These are phyloP conservation scores for Pleurozium schreberi DNA, from an alignment of 225 moss, liverwort and hornwort genomes.

Conservation along the genomic window DNA sequence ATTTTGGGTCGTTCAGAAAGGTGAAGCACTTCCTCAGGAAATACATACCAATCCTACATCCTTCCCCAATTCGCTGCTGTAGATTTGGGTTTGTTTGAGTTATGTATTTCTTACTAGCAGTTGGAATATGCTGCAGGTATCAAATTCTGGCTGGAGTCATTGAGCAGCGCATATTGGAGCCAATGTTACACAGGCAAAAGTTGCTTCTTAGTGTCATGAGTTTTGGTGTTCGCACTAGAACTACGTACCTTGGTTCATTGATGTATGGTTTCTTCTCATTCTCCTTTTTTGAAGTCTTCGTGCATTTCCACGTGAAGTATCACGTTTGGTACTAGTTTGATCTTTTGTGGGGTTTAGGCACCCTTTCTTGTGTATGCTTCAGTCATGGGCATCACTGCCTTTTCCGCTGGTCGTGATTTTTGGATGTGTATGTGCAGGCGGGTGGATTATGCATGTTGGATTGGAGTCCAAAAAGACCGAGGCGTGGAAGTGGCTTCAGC, in stretches of 20 bases:
- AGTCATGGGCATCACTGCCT: no score
- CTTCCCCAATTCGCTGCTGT: neutral
- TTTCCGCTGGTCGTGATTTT: neutral
- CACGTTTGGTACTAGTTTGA: neutral
- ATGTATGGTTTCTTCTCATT: conserved; percentile 30
- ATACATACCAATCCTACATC: neutral
- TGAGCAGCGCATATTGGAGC: conserved; percentile 96
- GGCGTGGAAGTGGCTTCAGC: conserved; percentile 5
- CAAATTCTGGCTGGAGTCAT: conserved; percentile 90
- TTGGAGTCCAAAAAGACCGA: conserved; percentile 75
- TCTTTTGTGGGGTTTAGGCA: neutral
- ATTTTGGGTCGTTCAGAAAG: neutral
- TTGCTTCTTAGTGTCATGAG: conserved; percentile 60
- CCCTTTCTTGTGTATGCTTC: neutral
- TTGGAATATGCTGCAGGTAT: conserved; percentile 53
- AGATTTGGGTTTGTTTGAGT: neutral
- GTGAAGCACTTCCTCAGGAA: neutral
- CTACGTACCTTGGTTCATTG: conserved; percentile 87
- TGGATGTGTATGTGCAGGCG: conserved; percentile 38
- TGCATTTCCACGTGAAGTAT: neutral
- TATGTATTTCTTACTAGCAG: neutral
- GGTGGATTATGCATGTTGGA: conserved; percentile 96
- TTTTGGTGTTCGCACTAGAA: conserved; percentile 83
- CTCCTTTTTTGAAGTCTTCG: neutral
- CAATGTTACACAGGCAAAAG: conserved; percentile 65